A percentile compares a stretch with the other conserved stretches of the same genome.
Conservation (phyloP, 2,329 filamentous ascomycete genomes). For the Cercospora sp. region DNA sequence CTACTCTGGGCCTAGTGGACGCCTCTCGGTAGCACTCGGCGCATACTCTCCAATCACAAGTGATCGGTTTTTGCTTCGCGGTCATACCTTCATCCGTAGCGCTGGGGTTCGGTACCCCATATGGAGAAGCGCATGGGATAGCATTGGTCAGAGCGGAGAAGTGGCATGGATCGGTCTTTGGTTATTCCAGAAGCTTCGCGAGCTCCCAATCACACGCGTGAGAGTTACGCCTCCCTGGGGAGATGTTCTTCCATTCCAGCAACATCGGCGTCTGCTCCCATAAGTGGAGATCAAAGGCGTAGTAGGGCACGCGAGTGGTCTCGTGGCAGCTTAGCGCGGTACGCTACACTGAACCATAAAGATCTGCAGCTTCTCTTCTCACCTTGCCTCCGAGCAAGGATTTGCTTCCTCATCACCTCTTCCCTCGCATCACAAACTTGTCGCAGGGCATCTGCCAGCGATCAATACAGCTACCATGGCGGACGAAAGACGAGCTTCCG, state of each 20-base stretch:
- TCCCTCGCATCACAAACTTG: neutral
- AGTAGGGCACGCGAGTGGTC: constrained; percentile 8
- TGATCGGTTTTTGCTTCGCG: neutral
- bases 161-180: constrained; percentile 1
- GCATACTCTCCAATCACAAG: neutral
- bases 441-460: neutral
- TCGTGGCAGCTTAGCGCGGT: constrained; percentile 10
- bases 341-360: constrained; percentile 10
- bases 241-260: constrained; percentile 15
- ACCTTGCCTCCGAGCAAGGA: neutral
- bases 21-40: neutral
- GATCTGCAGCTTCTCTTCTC: constrained; percentile 4
- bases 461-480: constrained; percentile 4
- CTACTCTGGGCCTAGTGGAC: neutral
- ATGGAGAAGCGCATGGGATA: neutral
- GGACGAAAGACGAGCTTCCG: constrained; percentile 1
- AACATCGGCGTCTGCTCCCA: constrained; percentile 10
- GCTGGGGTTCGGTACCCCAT: constrained; percentile 1
- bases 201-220: neutral
- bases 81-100: constrained; percentile 6
- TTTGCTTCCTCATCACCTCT: constrained; percentile 4
- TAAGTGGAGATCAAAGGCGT: neutral
- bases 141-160: neutral
- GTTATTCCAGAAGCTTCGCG: constrained; percentile 7
- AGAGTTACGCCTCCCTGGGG: neutral